phyloP scores from a whole-genome alignment of 1,284 basidiomycete genomes.

The Exsudoporus floridanus region DNA sequence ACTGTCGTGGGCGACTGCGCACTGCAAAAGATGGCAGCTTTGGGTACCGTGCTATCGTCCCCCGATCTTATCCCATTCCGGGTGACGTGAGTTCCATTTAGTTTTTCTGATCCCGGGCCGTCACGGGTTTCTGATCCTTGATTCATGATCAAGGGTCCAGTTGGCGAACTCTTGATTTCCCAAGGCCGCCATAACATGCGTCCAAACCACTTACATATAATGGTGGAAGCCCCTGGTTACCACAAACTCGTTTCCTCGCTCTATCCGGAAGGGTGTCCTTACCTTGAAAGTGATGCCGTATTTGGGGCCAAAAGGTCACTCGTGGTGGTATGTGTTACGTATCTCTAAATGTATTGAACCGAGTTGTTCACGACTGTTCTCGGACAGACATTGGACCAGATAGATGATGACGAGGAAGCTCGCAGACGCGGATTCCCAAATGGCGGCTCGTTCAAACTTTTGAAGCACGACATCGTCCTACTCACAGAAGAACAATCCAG shows the following conservation, averaged over 20 bases:
- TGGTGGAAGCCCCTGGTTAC: slow-evolving; percentile 68
- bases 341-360: not conserved
- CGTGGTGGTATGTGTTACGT: slow-evolving; percentile 49
- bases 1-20: slow-evolving; percentile 74
- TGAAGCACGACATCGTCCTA: slow-evolving; percentile 63
- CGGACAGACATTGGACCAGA: slow-evolving; percentile 46
- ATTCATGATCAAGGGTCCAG: slow-evolving; percentile 65
- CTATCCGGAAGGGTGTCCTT: slow-evolving; percentile 72
- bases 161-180: slow-evolving; percentile 58
- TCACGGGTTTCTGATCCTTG: not conserved
- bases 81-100: slow-evolving; percentile 52
- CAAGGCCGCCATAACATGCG: slow-evolving; percentile 75
- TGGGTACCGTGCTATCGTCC: slow-evolving; percentile 75
- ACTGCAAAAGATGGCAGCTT: slow-evolving; percentile 67
- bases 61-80: slow-evolving; percentile 79
- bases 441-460: slow-evolving; percentile 57
- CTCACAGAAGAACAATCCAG: slow-evolving; percentile 45
- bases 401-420: slow-evolving; percentile 54
- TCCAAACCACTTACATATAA: slow-evolving; percentile 78
- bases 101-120: not conserved
- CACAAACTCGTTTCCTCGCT: slow-evolving; percentile 73
- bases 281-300: slow-evolving; percentile 66
- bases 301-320: slow-evolving; percentile 76
- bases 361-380: not conserved
- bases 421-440: slow-evolving; percentile 62